phyloP scores from a whole-genome alignment of 2,329 filamentous ascomycete species.

The Podosphaera aphanis region DNA sequence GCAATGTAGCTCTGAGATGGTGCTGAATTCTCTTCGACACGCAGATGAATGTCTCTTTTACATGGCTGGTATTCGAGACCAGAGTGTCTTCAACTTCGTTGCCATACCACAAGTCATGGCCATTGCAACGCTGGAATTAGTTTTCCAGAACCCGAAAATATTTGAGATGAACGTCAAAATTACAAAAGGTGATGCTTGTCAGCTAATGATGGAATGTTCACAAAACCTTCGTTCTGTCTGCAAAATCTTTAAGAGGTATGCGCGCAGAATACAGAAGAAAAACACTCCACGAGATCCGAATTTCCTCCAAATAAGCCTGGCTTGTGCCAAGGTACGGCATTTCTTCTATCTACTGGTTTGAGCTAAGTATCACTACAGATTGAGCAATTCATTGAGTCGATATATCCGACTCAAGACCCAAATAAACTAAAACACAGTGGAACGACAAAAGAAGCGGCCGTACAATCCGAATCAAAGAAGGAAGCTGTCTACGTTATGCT shows the following conservation, averaged over 20 bases:
- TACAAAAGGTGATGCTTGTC: slow-evolving; percentile 78
- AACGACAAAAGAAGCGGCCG: slow-evolving; percentile 18
- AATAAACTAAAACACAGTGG: slow-evolving; percentile 24
- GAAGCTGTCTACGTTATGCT: slow-evolving; percentile 37
- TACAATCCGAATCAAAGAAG: slow-evolving; percentile 32
- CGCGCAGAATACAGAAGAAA: slow-evolving; percentile 68
- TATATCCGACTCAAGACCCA: slow-evolving; percentile 68
- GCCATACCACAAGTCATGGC: slow-evolving; percentile 95
- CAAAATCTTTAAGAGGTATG: slow-evolving; percentile 57
- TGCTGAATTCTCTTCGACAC: slow-evolving; percentile 67
- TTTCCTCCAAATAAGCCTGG: slow-evolving; percentile 74
- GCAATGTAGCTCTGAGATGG: slow-evolving; percentile 79
- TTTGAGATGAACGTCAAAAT: slow-evolving; percentile 87
- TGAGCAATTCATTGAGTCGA: slow-evolving; percentile 82
- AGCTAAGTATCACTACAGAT: slow-evolving; percentile 29
- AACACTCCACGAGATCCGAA: slow-evolving; percentile 86
- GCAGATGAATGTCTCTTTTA: slow-evolving; percentile 93
- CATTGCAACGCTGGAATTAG: slow-evolving; percentile 75
- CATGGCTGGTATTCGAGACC: slow-evolving; percentile 80
- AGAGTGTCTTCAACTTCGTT: slow-evolving; percentile 97
- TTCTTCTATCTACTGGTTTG: slow-evolving; percentile 1
- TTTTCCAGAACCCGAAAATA: slow-evolving; percentile 75
- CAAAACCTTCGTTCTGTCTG: slow-evolving; percentile 70
- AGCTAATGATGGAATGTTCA: slow-evolving; percentile 76
- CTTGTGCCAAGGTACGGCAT: slow-evolving; percentile 52